Evolutionary conservation across 2,329 filamentous ascomycete genomes (phyloP).

Genomic region (Aspergillus chevalieri): DNA sequence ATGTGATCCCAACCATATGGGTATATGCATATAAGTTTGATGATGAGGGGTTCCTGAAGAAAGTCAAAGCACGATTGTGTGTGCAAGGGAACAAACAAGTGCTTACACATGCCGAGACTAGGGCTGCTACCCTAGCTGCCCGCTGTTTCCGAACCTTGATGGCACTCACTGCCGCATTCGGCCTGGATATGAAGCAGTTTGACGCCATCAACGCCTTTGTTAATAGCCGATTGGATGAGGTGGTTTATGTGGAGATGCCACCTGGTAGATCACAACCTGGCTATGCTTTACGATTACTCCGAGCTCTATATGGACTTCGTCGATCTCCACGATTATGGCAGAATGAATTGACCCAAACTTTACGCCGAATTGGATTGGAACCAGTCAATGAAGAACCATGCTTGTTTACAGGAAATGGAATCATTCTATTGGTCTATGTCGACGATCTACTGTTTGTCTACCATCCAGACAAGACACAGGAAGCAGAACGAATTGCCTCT

Average conservation of each 20-base stretch:
- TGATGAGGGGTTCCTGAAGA: slow-evolving; percentile 13
- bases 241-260: no score
- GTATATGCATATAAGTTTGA: slow-evolving; percentile 24
- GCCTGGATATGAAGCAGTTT: no score
- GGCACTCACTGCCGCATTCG: no score
- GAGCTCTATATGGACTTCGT: not conserved
- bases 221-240: no score
- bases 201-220: no score
- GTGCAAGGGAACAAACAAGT: slow-evolving; percentile 15
- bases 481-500: not conserved
- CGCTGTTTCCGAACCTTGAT: no score
- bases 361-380: not conserved
- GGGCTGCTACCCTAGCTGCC: no score
- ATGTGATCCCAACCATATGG: slow-evolving; percentile 15
- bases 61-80: slow-evolving; percentile 16
- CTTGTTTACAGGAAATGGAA: not conserved
- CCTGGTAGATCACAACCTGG: no score
- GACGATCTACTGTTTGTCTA: no score
- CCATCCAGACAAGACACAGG: not conserved
- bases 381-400: not conserved
- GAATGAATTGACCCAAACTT: not conserved
- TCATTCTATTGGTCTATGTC: no score
- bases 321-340: not conserved
- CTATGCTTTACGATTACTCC: no score
- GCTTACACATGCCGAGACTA: no score